phyloP scores from a whole-genome alignment of 225 moss, liverwort and hornwort genomes.

The Antitrichia curtipendula region DNA sequence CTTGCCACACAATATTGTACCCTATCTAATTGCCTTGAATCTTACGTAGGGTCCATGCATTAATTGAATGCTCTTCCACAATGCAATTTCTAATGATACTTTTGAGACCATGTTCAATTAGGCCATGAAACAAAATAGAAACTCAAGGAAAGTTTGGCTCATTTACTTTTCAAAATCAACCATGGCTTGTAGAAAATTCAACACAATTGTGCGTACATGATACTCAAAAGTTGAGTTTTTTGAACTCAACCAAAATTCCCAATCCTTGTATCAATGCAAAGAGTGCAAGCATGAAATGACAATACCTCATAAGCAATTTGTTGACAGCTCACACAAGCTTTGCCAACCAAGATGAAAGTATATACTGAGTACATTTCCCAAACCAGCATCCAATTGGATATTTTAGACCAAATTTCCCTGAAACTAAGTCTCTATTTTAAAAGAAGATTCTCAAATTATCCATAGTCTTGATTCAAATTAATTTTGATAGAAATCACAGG shows the following conservation, averaged over 20 bases:
- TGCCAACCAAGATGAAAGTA: background rate
- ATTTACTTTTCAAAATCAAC: background rate
- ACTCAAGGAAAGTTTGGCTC: background rate
- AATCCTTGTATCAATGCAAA: background rate
- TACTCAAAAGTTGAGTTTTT: background rate
- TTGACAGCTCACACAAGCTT: background rate
- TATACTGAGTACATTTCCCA: background rate
- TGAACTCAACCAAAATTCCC: background rate
- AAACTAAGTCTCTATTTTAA: background rate
- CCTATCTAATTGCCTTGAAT: background rate
- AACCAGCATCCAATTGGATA: background rate
- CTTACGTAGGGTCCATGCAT: background rate
- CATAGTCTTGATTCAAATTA: background rate
- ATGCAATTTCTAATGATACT: background rate
- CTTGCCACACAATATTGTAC: background rate
- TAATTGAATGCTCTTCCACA: background rate
- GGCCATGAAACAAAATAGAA: background rate
- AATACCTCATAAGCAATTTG: background rate
- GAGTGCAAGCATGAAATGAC: accelerated
- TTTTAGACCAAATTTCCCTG: background rate
- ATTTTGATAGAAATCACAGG: background rate
- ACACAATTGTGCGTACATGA: background rate
- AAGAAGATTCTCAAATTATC: background rate
- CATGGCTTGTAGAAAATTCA: background rate
- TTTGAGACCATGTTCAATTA: background rate